Evolutionary conservation across 129 eudicot genomes (phyloP), one percentile per base, ranked within the genome.

Genomic region (Silybum marianum): DNA sequence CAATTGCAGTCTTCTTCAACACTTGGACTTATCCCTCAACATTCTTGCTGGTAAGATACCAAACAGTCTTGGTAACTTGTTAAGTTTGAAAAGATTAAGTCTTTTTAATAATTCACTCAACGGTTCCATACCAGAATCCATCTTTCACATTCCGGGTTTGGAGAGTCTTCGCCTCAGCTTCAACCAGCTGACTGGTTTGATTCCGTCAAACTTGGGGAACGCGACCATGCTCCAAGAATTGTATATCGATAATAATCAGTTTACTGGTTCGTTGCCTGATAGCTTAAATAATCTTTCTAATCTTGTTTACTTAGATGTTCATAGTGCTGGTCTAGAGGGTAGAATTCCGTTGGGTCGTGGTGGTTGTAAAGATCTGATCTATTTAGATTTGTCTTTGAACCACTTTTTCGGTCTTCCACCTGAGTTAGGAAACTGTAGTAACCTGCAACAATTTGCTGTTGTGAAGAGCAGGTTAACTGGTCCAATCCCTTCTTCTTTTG

Each of bases 391-490:
- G 81, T 94, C 98, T 10, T 54, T 51, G 4, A 94, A 94, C 86
- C 51, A 12, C 7, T 94, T 94, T 38, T 24, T 28, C 69, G 88
- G 90, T 23, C 68, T 94, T 82, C 97, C 98, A 7, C 77, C 84
- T 2, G 89, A 85, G 48, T 72, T 91, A 68, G 97, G 95, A 16
- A 90, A 90, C 72, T 94, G 97, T 79, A 94, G 84, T 40, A 86
- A 81, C 79, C 80, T 94, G 71, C 36, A 78, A 9, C 67, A 14
- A 2, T 73, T 94, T 79, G 85, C 91, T 16, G 92, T 87, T 2
- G 89, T 90, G 16, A 24, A 38, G 19, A 85, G 88, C 46, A 76
- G 86, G 34, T 86, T 94, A 63, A 90, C 88, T 18, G 98, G 98
- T 11, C 81, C 76, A 1, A 86, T 94, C 76, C 98, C 98, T 0